These are phyloP conservation scores for Asparagopsis taxiformis DNA, from an alignment of 31 red algal genomes.

Conservation along the genomic window DNA sequence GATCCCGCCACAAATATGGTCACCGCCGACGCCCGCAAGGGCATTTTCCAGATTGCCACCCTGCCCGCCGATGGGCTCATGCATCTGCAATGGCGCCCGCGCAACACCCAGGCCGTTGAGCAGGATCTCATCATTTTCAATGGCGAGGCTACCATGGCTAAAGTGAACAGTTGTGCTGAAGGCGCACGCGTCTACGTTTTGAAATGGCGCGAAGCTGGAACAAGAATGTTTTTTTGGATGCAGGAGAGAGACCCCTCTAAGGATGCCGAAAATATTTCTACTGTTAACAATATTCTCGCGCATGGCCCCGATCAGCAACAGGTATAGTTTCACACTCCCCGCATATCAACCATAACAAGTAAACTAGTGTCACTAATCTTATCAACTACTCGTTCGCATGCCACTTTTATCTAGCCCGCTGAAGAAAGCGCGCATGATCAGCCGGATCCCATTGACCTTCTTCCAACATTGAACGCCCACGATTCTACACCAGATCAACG, in stretches of 20 bases:
- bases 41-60: conserved; percentile 59
- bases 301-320: conserved; percentile 47
- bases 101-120: conserved; percentile 15
- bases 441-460: too few species aligned
- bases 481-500: too few species aligned
- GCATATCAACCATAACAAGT: conserved; percentile 10
- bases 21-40: conserved; percentile 56
- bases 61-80: conserved; percentile 33
- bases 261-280: conserved; percentile 28
- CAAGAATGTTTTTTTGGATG: conserved; percentile 72
- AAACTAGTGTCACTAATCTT: too few species aligned
- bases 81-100: conserved; percentile 65
- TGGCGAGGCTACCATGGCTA: conserved; percentile 34
- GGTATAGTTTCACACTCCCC: conserved; percentile 43
- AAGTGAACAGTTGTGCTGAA: conserved; percentile 34
- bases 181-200: conserved; percentile 69
- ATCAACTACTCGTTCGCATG: too few species aligned
- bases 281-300: conserved; percentile 54
- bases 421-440: too few species aligned
- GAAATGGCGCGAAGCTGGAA: conserved; percentile 57
- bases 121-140: conserved; percentile 74
- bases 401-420: too few species aligned
- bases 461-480: too few species aligned
- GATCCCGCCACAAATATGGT: conserved; percentile 59
- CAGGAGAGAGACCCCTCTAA: conserved; percentile 46